Percentiles rank a stretch among this genome's conserved stretches.
Evolutionary conservation across 225 moss, liverwort and hornwort species (phyloP).

Genomic region (Sphagnum contortum): DNA sequence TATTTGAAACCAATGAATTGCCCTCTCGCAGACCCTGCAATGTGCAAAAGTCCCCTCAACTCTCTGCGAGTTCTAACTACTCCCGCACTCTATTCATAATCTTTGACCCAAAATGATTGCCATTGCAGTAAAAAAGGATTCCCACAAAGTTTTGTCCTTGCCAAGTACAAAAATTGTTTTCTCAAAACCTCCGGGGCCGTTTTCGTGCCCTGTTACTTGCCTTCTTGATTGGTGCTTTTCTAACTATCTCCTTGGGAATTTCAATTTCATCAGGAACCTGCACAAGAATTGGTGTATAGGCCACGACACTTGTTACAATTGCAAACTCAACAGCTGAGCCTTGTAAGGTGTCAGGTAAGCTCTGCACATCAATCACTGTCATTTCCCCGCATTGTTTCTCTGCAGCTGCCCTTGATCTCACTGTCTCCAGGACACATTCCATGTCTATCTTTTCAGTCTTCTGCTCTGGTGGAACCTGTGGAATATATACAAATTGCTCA

Average conservation of each 20-base stretch:
- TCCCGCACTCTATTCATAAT: too few species aligned
- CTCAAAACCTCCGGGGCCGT: slow-evolving; percentile 36
- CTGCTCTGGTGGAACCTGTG: slow-evolving; percentile 26
- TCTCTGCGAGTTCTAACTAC: too few species aligned
- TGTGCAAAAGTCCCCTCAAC: too few species aligned
- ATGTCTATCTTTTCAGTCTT: slow-evolving; percentile 32
- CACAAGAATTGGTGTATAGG: slow-evolving; percentile 14
- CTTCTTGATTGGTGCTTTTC: slow-evolving; percentile 13
- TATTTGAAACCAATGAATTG: too few species aligned
- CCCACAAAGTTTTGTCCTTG: too few species aligned
- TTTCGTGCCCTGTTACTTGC: slow-evolving; percentile 18
- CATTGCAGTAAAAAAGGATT: too few species aligned
- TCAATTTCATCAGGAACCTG: slow-evolving; percentile 5
- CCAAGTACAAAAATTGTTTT: neutral
- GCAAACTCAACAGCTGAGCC: slow-evolving; percentile 46
- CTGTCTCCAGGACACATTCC: slow-evolving; percentile 35
- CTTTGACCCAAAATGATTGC: too few species aligned
- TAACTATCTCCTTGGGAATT: slow-evolving; percentile 2
- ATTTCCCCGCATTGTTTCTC: slow-evolving; percentile 33
- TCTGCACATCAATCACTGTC: slow-evolving; percentile 29
- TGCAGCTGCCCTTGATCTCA: slow-evolving; percentile 43
- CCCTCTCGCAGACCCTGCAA: too few species aligned
- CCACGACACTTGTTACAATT: slow-evolving; percentile 47
- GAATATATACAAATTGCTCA: neutral
- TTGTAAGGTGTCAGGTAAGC: slow-evolving; percentile 49